These are phyloP conservation scores for Penicillium rolfsii DNA, from an alignment of 2,329 filamentous ascomycete species.

Conservation along the genomic window DNA sequence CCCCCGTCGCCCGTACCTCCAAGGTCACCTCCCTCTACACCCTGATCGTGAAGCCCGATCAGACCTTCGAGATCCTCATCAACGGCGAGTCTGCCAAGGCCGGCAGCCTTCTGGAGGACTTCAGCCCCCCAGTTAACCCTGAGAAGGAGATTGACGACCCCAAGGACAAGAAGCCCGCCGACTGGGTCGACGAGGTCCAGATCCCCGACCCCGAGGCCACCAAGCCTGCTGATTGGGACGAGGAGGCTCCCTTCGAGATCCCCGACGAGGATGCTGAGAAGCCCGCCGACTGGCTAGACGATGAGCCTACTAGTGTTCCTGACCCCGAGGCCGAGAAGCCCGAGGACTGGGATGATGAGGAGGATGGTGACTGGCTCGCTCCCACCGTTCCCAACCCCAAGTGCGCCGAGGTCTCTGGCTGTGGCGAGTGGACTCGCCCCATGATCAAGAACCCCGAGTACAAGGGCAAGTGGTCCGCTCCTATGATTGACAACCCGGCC, in stretches of 20 bases:
- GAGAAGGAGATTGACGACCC: constrained; percentile 91
- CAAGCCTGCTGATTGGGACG: constrained; percentile 99
- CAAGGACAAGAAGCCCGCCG: constrained; percentile 89
- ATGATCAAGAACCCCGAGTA: constrained; percentile 93
- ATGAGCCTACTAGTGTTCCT: constrained; percentile 78
- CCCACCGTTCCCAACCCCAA: constrained; percentile 94
- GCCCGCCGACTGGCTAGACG: constrained; percentile 94
- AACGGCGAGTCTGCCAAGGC: constrained; percentile 87
- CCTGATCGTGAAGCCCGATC: constrained; percentile 92
- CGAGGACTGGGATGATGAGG: constrained; percentile 99
- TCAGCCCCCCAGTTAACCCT: constrained; percentile 91
- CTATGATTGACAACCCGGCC: constrained; percentile 91
- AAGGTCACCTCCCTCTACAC: constrained; percentile 97
- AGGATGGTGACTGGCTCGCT: constrained; percentile 95
- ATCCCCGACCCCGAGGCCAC: constrained; percentile 89
- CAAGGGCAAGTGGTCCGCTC: constrained; percentile 98
- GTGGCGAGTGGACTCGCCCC: constrained; percentile 88
- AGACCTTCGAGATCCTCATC: constrained; percentile 90
- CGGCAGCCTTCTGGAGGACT: constrained; percentile 91
- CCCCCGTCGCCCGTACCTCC: constrained; percentile 82
- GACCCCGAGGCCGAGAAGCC: constrained; percentile 97
- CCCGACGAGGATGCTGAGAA: constrained; percentile 88
- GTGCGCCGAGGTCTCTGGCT: constrained; percentile 90
- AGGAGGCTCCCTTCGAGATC: constrained; percentile 96
- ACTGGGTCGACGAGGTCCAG: constrained; percentile 93